Conservation (phyloP, 805 yeast genomes). For the Kazachstania viticola region DNA sequence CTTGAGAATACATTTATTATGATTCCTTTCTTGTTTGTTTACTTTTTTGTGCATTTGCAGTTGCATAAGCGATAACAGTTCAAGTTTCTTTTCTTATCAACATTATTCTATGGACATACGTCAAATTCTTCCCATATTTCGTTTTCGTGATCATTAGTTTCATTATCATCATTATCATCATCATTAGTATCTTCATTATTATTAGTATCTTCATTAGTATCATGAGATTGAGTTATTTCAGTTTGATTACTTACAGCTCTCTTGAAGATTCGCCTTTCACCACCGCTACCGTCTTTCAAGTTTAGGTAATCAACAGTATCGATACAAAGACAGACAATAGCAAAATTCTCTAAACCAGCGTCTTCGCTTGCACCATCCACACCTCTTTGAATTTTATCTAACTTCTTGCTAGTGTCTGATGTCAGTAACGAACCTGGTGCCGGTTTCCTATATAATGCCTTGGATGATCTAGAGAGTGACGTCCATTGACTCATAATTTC, state of each 20-base stretch:
- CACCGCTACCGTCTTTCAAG: conserved; percentile 36
- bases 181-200: conserved; percentile 3
- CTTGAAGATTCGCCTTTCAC: conserved; percentile 18
- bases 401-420: conserved; percentile 38
- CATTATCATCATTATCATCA: not conserved
- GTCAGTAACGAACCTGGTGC: conserved; percentile 53
- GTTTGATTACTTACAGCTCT: conserved; percentile 6
- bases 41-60: no score
- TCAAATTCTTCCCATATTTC: conserved; percentile 1
- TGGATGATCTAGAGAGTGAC: conserved; percentile 42
- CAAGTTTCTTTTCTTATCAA: not conserved
- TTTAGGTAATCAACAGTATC: conserved; percentile 62
- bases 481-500: conserved; percentile 60
- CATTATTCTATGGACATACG: not conserved
- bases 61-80: no score
- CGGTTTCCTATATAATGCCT: conserved; percentile 62
- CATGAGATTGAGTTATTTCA: no score
- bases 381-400: conserved; percentile 69
- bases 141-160: conserved; percentile 1
- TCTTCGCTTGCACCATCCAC: conserved; percentile 69
- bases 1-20: no score
- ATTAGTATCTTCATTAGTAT: conserved; percentile 29
- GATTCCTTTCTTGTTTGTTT: no score
- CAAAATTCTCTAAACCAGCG: conserved; percentile 53
- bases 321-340: conserved; percentile 55